phyloP scores from a whole-genome alignment of 2,329 filamentous ascomycete species.

The Claviceps quebecensis region DNA sequence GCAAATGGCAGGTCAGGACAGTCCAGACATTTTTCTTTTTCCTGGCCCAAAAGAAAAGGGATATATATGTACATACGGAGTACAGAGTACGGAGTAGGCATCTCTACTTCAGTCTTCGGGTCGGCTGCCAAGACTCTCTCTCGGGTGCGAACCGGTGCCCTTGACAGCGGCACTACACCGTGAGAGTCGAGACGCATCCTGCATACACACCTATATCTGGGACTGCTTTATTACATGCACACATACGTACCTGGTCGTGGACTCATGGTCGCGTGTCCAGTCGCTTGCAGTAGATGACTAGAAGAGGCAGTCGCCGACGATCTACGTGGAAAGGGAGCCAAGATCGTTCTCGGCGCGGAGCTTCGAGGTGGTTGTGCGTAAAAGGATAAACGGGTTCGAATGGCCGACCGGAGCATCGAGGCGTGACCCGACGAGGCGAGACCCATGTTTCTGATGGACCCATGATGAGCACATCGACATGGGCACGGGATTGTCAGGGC shows the following conservation, averaged over 20 bases:
- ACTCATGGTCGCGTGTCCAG: not conserved
- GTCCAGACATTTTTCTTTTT: not conserved
- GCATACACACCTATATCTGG: not conserved
- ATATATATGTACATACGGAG: no score
- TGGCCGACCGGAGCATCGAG: not conserved
- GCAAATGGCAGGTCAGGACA: not conserved
- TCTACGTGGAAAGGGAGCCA: not conserved
- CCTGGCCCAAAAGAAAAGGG: not conserved
- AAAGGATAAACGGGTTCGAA: not conserved
- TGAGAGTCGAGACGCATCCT: not conserved
- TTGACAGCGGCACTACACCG: not conserved
- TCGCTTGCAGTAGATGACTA: not conserved
- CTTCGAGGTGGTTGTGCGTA: not conserved
- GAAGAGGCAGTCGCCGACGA: constrained; percentile 1
- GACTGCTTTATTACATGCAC: not conserved
- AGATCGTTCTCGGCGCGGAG: not conserved
- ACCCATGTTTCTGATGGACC: not conserved
- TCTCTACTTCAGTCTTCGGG: not conserved
- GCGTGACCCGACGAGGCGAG: not conserved
- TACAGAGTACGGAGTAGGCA: not conserved
- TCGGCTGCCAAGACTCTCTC: not conserved
- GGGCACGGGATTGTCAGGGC: not conserved
- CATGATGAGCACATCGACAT: not conserved
- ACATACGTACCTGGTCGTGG: no score
- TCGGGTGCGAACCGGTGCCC: not conserved